Percentiles rank a stretch among this genome's conserved stretches.
These are phyloP conservation scores for Neurospora sp. DNA, from an alignment of 495 filamentous ascomycete species.

Conservation along the genomic window DNA sequence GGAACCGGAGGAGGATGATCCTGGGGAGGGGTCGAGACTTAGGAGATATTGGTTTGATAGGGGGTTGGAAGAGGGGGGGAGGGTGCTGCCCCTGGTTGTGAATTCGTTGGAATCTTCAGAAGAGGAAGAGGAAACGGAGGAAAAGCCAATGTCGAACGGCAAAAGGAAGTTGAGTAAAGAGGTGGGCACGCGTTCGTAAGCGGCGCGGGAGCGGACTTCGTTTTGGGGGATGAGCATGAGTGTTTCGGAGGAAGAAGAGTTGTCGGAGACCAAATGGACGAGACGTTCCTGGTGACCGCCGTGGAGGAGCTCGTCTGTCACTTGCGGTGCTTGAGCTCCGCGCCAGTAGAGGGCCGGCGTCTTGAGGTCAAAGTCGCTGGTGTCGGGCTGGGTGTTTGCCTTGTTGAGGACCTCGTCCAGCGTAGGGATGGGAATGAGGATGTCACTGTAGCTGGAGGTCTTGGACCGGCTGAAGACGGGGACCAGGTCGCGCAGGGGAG, in stretches of 20 bases:
- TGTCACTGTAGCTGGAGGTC: conserved; percentile 50
- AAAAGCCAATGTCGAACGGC: conserved; percentile 33
- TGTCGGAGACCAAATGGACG: conserved; percentile 45
- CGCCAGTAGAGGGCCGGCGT: conserved; percentile 52
- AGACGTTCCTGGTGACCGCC: conserved; percentile 48
- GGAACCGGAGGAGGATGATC: background rate
- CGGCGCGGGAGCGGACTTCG: conserved; percentile 18
- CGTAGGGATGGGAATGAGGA: conserved; percentile 76
- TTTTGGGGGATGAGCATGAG: conserved; percentile 29
- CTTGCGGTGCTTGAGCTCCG: conserved; percentile 30
- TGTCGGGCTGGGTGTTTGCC: conserved; percentile 16
- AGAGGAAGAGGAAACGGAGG: background rate
- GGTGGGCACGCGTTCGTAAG: conserved; percentile 22
- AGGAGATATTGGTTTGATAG: conserved; percentile 41
- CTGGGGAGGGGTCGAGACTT: conserved; percentile 43
- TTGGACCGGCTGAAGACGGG: conserved; percentile 71
- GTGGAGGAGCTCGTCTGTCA: conserved; percentile 22
- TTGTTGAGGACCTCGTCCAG: conserved; percentile 39
- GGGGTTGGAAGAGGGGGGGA: background rate
- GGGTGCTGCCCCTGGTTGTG: background rate
- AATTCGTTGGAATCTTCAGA: background rate
- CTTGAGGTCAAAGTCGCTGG: conserved; percentile 40
- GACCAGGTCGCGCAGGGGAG: conserved; percentile 50
- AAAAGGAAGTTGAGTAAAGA: conserved; percentile 26
- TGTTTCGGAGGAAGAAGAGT: conserved; percentile 28